Base-by-base conservation (phyloP, 1,284 basidiomycete species). In the Ustilago hordei region DNA sequence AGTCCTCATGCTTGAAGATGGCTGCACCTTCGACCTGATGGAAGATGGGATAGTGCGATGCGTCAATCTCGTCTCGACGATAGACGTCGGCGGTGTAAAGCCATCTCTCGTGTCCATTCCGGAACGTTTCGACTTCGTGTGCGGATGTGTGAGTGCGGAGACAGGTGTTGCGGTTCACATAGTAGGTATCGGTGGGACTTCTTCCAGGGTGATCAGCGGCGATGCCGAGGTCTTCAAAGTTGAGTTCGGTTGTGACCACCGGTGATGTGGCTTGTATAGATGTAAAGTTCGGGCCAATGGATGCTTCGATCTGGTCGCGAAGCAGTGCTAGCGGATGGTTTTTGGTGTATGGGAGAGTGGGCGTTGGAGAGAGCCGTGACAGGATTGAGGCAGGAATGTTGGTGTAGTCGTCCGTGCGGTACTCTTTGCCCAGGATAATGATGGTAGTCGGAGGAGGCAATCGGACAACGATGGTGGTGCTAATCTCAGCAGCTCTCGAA, bases 71-170 rank as follows among this genome's bases (percentile, higher is more conserved):
- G 90, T 99, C 97, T 77, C 97, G 91, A 50, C 97, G 89, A 87
- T 98, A 99, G 54, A 99, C 97, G 88, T 99, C 97, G n/a, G 97
- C 95, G 1, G 95, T 93, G 56, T 99, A 89, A 38, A 99, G 89
- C 93, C 95, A 99, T 60, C 90, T 89, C 41, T 92, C 90, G 79
- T 92, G 88, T 5, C 93, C 93, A 41, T 89, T 87, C 48, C 90
- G 87, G 87, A 98, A 99, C 7, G 92, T 91, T 76, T 96, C 94
- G 39, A 99, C 93, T 88, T 99, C 96, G 87, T 99, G 97, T 2
- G 97, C 95, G 23, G 93, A 95, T 0, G 97, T 98, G 86, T 99
- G 97, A 0, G 97, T 99, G 52, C 97, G 92, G 56, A 99, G 91
- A 92, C 99, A 95, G 77, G 92, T 89, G 78, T 91, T 88, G 78